Conservation (phyloP, 208 protist species). For the Leishmania arabica region DNA sequence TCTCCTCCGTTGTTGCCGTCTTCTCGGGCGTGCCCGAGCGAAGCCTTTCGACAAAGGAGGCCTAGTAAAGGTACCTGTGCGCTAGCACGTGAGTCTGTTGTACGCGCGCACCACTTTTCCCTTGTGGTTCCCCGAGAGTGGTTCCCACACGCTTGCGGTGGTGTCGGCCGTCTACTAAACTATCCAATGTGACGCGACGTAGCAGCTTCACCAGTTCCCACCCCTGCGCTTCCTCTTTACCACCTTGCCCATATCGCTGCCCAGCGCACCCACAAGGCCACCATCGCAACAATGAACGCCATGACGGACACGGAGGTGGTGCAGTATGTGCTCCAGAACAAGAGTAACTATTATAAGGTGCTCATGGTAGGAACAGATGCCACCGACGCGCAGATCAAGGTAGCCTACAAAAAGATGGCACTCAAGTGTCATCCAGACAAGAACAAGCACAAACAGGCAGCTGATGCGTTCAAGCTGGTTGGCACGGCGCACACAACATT, state of each 20-base stretch:
- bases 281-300: conserved; percentile 40
- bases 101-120: background rate
- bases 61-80: background rate
- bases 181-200: background rate
- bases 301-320: conserved; percentile 76
- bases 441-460: conserved; percentile 75
- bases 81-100: background rate
- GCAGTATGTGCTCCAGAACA: conserved; percentile 74
- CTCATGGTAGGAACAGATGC: conserved; percentile 67
- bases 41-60: background rate
- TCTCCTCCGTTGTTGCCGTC: background rate
- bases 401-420: conserved; percentile 89
- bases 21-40: background rate
- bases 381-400: conserved; percentile 71
- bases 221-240: background rate
- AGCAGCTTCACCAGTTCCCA: background rate
- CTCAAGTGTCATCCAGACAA: conserved; percentile 93
- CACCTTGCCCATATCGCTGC: background rate
- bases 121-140: background rate
- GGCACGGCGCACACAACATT: conserved; percentile 74
- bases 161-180: background rate
- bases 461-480: conserved; percentile 91
- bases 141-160: background rate
- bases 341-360: conserved; percentile 81
- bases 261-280: background rate